A percentile compares a stretch with the other conserved stretches of the same genome.
Evolutionary conservation across 2,329 filamentous ascomycete species (phyloP).

Genomic region (Ceratocystis eucalypticola): DNA sequence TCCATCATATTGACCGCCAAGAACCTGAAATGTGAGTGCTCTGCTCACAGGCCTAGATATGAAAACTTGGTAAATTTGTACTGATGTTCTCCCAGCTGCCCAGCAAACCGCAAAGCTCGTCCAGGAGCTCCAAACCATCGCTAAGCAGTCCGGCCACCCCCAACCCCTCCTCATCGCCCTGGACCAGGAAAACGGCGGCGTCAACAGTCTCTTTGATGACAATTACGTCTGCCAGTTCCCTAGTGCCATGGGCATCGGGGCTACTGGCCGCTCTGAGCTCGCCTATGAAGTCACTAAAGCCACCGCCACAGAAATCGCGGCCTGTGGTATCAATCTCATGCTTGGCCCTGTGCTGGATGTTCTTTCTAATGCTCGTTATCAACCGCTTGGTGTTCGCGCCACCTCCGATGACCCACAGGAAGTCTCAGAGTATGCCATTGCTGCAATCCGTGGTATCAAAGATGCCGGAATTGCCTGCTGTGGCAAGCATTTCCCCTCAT

Average conservation of each 20-base stretch:
- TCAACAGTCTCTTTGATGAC: constrained; percentile 92
- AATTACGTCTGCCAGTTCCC: constrained; percentile 94
- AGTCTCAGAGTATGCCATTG: constrained; percentile 82
- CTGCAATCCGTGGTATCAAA: constrained; percentile 83
- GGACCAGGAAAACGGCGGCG: constrained; percentile 95
- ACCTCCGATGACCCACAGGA: constrained; percentile 89
- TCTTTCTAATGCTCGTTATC: constrained; percentile 80
- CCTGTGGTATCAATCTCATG: constrained; percentile 91
- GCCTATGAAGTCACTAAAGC: constrained; percentile 86
- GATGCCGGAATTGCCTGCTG: constrained; percentile 80
- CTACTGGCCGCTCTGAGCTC: constrained; percentile 70
- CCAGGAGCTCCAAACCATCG: constrained; percentile 83
- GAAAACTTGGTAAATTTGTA: background rate
- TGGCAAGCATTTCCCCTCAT: constrained; percentile 93
- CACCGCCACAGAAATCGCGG: constrained; percentile 80
- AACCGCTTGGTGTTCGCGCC: constrained; percentile 78
- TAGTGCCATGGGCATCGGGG: constrained; percentile 92
- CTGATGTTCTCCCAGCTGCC: constrained; percentile 48
- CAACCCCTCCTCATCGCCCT: constrained; percentile 80
- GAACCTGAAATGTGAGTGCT: constrained; percentile 61
- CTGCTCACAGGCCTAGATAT: constrained; percentile 14
- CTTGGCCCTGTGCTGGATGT: constrained; percentile 89
- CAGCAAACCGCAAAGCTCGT: constrained; percentile 79
- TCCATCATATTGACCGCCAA: constrained; percentile 75
- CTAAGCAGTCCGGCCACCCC: constrained; percentile 77